Conservation (phyloP, 768 basidiomycete genomes). For the Psilocybe sp. region DNA sequence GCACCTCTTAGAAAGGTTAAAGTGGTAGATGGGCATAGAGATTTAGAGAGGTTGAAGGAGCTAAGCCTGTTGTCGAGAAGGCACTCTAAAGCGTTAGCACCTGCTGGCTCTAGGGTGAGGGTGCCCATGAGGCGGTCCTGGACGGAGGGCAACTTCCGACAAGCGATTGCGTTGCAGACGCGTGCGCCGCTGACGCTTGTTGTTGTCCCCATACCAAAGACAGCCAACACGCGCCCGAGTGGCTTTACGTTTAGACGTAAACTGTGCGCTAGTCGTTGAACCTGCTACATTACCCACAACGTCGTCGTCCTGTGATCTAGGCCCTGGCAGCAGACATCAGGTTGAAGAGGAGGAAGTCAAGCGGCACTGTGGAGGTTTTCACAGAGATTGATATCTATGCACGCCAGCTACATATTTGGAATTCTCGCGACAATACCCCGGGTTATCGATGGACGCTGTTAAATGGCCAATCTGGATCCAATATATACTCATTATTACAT, state of each 20-base stretch:
- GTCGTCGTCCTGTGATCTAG: not conserved
- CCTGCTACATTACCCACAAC: too few relatives aligned
- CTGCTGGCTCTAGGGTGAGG: not conserved
- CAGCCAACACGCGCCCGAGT: conserved; percentile 8
- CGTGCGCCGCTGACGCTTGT: not conserved
- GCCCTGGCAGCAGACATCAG: not conserved
- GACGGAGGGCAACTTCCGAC: too few relatives aligned
- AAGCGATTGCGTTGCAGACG: too few relatives aligned
- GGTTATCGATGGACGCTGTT: too few relatives aligned
- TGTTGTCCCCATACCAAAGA: conserved; percentile 14
- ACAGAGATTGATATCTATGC: too few relatives aligned
- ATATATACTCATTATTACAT: too few relatives aligned
- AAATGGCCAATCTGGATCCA: too few relatives aligned
- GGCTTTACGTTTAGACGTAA: conserved; percentile 20
- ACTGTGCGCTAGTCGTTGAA: conserved; percentile 21
- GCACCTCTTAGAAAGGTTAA: conserved; percentile 9
- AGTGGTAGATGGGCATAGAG: conserved; percentile 17
- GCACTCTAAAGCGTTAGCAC: not conserved
- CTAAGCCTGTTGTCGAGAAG: conserved; percentile 3
- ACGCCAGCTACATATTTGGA: too few relatives aligned
- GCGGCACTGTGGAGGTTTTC: not conserved
- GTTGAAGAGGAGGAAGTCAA: not conserved
- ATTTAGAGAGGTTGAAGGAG: conserved; percentile 14
- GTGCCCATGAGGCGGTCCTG: too few relatives aligned
- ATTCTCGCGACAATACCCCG: too few relatives aligned